A percentile compares a stretch with the other conserved stretches of the same genome.
These are phyloP conservation scores for Pleurozium schreberi DNA, from an alignment of 225 moss, liverwort and hornwort species.

Conservation along the genomic window DNA sequence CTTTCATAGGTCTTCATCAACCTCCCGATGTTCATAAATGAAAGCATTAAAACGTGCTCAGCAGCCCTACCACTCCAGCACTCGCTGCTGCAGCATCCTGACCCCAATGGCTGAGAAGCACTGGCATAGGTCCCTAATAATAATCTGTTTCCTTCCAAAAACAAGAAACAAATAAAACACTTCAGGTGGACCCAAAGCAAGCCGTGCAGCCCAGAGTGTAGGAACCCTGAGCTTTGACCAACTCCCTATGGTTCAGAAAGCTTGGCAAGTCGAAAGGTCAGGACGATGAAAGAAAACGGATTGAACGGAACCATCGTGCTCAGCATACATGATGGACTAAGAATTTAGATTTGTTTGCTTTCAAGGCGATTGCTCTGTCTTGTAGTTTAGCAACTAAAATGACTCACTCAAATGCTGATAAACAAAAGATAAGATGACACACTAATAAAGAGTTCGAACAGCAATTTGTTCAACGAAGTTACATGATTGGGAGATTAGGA, in stretches of 20 bases:
- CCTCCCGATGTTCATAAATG: neutral
- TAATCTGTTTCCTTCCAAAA: neutral
- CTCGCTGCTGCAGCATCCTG: neutral
- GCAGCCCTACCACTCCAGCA: neutral
- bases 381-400: neutral
- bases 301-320: neutral
- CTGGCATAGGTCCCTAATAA: neutral
- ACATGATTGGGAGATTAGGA: neutral
- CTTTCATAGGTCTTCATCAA: neutral
- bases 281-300: neutral
- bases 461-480: neutral
- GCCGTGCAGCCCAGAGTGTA: neutral
- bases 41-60: neutral
- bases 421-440: neutral
- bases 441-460: neutral
- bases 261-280: neutral
- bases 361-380: neutral
- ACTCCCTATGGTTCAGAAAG: neutral
- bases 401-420: neutral
- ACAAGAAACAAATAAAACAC: neutral
- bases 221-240: slow-evolving; percentile 2
- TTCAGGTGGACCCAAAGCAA: neutral
- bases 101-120: neutral
- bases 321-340: neutral
- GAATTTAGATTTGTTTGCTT: neutral